Percentiles rank a stretch among this genome's conserved stretches.
Conservation (phyloP, 805 yeast genomes). For the Saturnispora bothae region DNA sequence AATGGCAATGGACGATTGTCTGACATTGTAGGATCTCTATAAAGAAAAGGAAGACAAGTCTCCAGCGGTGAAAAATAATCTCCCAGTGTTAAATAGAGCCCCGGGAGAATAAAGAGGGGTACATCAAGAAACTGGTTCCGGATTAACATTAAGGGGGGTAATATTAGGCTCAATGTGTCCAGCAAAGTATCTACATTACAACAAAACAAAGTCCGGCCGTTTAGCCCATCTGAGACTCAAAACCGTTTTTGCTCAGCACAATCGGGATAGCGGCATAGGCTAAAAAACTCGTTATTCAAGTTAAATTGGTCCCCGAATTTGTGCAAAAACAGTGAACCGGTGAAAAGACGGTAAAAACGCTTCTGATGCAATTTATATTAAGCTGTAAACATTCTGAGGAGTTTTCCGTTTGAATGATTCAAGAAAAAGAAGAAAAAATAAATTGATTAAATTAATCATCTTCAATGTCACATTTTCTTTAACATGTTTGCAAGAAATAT, state of each 20-base stretch:
- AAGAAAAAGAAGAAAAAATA: neutral
- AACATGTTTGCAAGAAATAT: conserved; percentile 3
- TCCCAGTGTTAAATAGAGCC: no score
- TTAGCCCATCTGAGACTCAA: neutral
- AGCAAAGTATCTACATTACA: neutral
- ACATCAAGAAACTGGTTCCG: neutral
- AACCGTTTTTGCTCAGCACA: neutral
- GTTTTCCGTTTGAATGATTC: no score
- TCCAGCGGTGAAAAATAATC: neutral
- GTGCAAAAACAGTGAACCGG: no score
- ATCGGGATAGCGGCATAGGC: neutral
- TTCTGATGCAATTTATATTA: no score
- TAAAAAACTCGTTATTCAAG: no score
- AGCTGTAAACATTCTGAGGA: no score
- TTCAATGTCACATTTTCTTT: neutral
- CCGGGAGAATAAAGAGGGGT: neutral
- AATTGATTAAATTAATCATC: neutral
- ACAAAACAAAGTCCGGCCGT: neutral
- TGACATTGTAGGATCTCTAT: neutral
- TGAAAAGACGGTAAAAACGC: no score
- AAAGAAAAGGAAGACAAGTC: neutral
- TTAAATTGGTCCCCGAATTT: no score
- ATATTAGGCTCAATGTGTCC: no score
- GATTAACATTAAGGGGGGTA: no score
- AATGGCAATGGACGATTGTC: conserved; percentile 60